A percentile compares a stretch with the other conserved stretches of the same genome.
Conservation (phyloP, 164 flowering plant genomes). For the Vitis riparia region DNA sequence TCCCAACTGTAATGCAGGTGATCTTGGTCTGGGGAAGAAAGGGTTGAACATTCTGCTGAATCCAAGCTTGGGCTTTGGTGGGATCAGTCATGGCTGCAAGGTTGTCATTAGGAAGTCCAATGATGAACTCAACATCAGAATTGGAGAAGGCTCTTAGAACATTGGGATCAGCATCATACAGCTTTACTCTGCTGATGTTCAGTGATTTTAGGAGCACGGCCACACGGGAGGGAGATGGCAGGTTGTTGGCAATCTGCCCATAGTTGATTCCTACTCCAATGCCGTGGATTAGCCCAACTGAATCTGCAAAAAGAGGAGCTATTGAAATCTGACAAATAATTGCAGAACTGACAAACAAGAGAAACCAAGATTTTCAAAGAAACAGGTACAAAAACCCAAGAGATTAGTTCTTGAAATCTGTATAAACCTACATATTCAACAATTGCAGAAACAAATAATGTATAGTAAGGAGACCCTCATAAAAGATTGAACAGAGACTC, state of each 20-base stretch:
- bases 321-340: too few species aligned
- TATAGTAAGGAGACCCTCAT: too few species aligned
- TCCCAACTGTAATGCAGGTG: slow-evolving; percentile 70
- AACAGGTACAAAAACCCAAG: neutral
- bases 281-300: slow-evolving; percentile 21
- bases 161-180: slow-evolving; percentile 78
- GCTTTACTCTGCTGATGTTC: slow-evolving; percentile 60
- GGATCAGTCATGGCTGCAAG: slow-evolving; percentile 53
- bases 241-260: slow-evolving; percentile 79
- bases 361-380: neutral
- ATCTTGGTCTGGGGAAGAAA: slow-evolving; percentile 53
- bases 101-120: slow-evolving; percentile 57
- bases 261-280: slow-evolving; percentile 72
- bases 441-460: too few species aligned
- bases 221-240: slow-evolving; percentile 66
- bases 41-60: slow-evolving; percentile 51
- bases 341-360: too few species aligned
- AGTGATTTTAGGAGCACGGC: slow-evolving; percentile 52
- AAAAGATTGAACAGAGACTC: too few species aligned
- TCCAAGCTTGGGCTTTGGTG: slow-evolving; percentile 58
- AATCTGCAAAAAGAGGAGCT: slow-evolving; percentile 29
- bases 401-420: neutral
- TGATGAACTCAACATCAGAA: slow-evolving; percentile 64
- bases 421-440: too few species aligned
- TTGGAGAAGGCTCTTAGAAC: slow-evolving; percentile 68